Evolutionary conservation across 2,329 filamentous ascomycete species (phyloP).

Genomic region (Beauveria sp.): DNA sequence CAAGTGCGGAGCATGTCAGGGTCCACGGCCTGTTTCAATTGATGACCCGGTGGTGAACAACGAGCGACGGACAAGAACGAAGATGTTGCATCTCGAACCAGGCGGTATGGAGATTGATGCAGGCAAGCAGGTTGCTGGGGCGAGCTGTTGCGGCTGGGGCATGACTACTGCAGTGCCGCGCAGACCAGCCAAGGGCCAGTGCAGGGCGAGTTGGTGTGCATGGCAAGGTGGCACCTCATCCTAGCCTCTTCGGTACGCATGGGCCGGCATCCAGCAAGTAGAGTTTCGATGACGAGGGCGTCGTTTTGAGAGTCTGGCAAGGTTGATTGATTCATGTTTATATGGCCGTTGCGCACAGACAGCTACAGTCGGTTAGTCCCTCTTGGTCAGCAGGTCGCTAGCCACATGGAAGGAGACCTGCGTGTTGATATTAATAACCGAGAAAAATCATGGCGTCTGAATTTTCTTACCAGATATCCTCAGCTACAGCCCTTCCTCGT

Average conservation of each 20-base stretch:
- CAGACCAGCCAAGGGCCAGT: not conserved
- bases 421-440: not conserved
- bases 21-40: not conserved
- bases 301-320: not conserved
- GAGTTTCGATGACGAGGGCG: not conserved
- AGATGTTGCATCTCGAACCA: not conserved
- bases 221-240: not conserved
- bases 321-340: not conserved
- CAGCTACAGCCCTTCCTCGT: not conserved
- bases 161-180: not conserved
- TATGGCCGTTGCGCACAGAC: not conserved
- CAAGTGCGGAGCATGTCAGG: not conserved
- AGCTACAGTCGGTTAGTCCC: not conserved
- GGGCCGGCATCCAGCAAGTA: too few species aligned
- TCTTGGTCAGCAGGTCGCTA: too few species aligned
- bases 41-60: not conserved
- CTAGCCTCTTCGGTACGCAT: not conserved
- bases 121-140: not conserved
- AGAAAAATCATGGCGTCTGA: not conserved
- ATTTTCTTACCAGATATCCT: too few species aligned
- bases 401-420: not conserved
- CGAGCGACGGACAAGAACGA: not conserved
- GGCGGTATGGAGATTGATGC: not conserved
- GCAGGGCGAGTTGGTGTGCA: not conserved
- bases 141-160: not conserved